phyloP scores from a whole-genome alignment of 345 rosid genomes.

The Camelina hispida region DNA sequence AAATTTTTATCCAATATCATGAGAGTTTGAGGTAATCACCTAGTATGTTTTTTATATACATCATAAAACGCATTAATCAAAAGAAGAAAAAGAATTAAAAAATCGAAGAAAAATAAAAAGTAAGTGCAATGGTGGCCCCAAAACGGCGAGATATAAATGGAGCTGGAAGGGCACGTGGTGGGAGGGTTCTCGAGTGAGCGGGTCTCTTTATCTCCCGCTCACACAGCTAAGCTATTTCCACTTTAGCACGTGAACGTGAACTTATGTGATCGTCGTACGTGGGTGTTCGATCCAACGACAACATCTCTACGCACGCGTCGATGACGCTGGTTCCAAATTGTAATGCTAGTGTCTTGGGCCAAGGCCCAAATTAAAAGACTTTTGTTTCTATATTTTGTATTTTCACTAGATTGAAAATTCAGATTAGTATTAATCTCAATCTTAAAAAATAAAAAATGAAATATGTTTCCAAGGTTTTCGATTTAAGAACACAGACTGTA shows the following conservation, averaged over 20 bases:
- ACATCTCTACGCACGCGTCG: not conserved
- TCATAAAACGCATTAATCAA: not conserved
- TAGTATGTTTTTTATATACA: not conserved
- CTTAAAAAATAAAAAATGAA: too few species aligned
- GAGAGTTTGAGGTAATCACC: not conserved
- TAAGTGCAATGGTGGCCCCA: constrained; percentile 30
- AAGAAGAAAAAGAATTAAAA: not conserved
- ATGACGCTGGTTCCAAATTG: not conserved
- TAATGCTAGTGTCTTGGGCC: constrained; percentile 16
- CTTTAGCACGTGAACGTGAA: constrained; percentile 38
- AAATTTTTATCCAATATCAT: not conserved
- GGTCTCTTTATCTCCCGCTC: constrained; percentile 35
- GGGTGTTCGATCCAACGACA: constrained; percentile 11
- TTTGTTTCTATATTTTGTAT: not conserved
- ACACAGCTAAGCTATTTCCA: constrained; percentile 24
- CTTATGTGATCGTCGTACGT: constrained; percentile 15
- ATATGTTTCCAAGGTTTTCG: not conserved
- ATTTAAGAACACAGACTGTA: not conserved
- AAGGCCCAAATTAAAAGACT: not conserved
- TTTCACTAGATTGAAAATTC: not conserved
- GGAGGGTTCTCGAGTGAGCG: not conserved
- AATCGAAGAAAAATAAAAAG: not conserved
- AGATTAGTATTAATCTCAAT: not conserved
- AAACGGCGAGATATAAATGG: constrained; percentile 17
- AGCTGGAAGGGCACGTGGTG: constrained; percentile 38